Conservation (phyloP, 768 basidiomycete genomes). For the Guyanaporus albipodus region DNA sequence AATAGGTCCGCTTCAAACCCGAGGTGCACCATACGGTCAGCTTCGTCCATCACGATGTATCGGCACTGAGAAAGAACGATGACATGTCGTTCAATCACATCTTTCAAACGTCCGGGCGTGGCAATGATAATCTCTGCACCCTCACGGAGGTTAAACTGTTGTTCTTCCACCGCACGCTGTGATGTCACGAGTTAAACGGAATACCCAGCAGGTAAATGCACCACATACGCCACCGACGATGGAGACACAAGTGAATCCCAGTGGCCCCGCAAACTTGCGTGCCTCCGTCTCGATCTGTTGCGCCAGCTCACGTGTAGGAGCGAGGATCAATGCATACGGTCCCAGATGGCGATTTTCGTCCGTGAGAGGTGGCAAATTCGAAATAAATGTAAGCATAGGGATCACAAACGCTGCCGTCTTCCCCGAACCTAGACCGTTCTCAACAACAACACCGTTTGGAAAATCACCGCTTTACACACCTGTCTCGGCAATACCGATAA, state of each 20-base stretch:
- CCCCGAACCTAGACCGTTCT: conserved; percentile 70
- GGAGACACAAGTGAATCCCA: conserved; percentile 93
- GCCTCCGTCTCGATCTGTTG: conserved; percentile 96
- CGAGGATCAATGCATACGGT: conserved; percentile 88
- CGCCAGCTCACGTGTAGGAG: conserved; percentile 97
- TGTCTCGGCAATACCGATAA: conserved; percentile 98
- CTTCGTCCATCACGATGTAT: conserved; percentile 99
- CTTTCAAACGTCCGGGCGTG: conserved; percentile 96
- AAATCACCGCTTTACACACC: conserved; percentile 44
- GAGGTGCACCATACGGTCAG: conserved; percentile 97
- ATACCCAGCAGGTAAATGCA: not conserved
- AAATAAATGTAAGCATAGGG: conserved; percentile 95
- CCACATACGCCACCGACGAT: conserved; percentile 88
- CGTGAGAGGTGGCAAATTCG: conserved; percentile 74
- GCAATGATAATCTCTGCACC: conserved; percentile 99
- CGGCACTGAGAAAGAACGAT: conserved; percentile 95
- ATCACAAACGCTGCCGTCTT: conserved; percentile 99
- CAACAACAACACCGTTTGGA: not conserved
- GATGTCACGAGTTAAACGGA: conserved; percentile 11
- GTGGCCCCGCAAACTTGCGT: conserved; percentile 83
- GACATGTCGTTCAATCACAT: conserved; percentile 94
- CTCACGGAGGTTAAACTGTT: conserved; percentile 95
- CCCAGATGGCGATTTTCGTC: conserved; percentile 95
- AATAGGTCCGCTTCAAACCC: conserved; percentile 95
- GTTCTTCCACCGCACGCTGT: conserved; percentile 91